These are phyloP conservation scores for Komagataella mondaviorum DNA, from an alignment of 805 yeast species.

Conservation along the genomic window DNA sequence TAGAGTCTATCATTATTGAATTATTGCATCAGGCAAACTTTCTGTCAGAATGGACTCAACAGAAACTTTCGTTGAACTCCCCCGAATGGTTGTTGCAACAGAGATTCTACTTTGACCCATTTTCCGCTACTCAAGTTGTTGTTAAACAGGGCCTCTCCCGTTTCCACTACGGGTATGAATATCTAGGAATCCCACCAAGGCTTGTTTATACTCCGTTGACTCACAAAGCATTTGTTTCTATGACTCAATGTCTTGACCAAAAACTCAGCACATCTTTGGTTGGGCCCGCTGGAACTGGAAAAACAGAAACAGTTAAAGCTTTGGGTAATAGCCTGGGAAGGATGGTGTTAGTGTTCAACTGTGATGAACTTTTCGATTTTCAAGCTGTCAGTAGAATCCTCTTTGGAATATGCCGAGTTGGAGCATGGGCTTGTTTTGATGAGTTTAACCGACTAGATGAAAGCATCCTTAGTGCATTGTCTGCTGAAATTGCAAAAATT, in stretches of 20 bases:
- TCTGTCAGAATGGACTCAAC: slow-evolving; percentile 1
- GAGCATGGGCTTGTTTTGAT: slow-evolving; percentile 94
- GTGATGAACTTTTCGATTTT: slow-evolving; percentile 82
- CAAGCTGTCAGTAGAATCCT: slow-evolving; percentile 67
- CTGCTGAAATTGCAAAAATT: slow-evolving; percentile 65
- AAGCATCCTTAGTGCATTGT: slow-evolving; percentile 67
- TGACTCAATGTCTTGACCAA: slow-evolving; percentile 64
- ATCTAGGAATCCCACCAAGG: slow-evolving; percentile 59
- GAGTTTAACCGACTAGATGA: slow-evolving; percentile 78
- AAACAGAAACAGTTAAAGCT: slow-evolving; percentile 83
- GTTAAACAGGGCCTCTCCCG: slow-evolving; percentile 39
- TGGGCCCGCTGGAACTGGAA: slow-evolving; percentile 98
- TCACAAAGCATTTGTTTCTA: slow-evolving; percentile 45
- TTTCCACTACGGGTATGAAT: slow-evolving; percentile 68
- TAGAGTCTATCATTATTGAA: slow-evolving; percentile 57
- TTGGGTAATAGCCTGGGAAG: slow-evolving; percentile 69
- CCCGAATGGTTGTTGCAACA: slow-evolving; percentile 38
- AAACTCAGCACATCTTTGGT: slow-evolving; percentile 79
- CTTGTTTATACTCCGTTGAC: slow-evolving; percentile 69
- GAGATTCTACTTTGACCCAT: slow-evolving; percentile 25
- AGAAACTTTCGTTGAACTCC: not conserved
- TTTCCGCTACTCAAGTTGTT: slow-evolving; percentile 18
- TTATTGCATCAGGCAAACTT: slow-evolving; percentile 43
- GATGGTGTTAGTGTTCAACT: slow-evolving; percentile 75
- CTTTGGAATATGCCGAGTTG: slow-evolving; percentile 67